Percentiles rank a stretch among this genome's conserved stretches.
Conservation (phyloP, 169 alveolate genomes). For the Cryptosporidium parvum region DNA sequence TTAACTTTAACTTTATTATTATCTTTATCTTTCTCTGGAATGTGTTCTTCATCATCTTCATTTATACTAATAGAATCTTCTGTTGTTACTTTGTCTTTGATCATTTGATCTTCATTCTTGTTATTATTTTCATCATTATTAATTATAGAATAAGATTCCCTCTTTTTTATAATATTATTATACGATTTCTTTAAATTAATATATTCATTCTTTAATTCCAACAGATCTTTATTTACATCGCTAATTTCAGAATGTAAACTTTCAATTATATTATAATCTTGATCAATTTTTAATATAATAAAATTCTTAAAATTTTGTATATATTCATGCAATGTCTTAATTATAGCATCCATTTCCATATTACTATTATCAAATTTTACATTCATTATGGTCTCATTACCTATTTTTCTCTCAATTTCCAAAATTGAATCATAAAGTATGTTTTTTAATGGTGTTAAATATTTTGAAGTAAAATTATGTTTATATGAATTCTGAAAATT, state of each 20-base stretch:
- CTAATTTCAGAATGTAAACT: conserved; percentile 37
- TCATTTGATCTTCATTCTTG: background rate
- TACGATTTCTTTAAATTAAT: background rate
- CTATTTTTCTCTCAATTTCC: conserved; percentile 22
- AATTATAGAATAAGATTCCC: background rate
- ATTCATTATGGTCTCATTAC: conserved; percentile 7
- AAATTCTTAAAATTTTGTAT: conserved; percentile 30
- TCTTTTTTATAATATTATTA: background rate
- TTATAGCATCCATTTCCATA: conserved; percentile 43
- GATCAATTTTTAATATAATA: conserved; percentile 10
- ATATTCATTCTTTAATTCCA: conserved; percentile 1
- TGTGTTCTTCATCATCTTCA: background rate
- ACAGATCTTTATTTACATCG: conserved; percentile 6
- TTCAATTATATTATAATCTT: conserved; percentile 43
- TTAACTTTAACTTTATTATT: no score
- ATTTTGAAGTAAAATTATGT: conserved; percentile 37
- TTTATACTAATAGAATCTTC: background rate
- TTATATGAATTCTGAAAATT: conserved; percentile 10
- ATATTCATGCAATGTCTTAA: conserved; percentile 49
- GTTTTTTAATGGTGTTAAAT: conserved; percentile 49
- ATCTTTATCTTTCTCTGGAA: background rate
- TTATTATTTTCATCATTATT: background rate
- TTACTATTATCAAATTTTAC: conserved; percentile 26
- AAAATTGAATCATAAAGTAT: conserved; percentile 27
- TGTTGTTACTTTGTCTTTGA: background rate